Percentiles rank a stretch among this genome's conserved stretches.
Evolutionary conservation across 345 rosid genomes (phyloP).

Genomic region (Eucalyptus erythrocorys): DNA sequence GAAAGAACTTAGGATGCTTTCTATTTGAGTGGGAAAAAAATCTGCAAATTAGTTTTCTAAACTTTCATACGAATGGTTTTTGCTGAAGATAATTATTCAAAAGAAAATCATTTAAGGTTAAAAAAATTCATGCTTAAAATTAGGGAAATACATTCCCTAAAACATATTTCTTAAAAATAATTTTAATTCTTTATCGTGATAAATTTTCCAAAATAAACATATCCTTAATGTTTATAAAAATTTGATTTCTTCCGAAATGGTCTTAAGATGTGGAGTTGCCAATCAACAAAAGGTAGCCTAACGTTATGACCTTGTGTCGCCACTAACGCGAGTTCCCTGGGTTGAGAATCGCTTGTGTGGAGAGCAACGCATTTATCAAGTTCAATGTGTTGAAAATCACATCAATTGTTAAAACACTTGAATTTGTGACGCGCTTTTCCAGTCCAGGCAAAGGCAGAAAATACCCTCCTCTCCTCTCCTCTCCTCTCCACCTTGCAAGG

Average conservation of each 20-base stretch:
- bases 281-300: background rate
- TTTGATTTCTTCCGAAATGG: background rate
- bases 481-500: background rate
- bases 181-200: accelerated
- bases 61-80: background rate
- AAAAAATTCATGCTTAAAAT: background rate
- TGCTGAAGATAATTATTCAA: background rate
- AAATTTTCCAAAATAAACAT: background rate
- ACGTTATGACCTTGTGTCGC: background rate
- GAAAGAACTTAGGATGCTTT: background rate
- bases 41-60: background rate
- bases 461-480: background rate
- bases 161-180: background rate
- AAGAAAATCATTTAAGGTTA: accelerated
- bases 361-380: too few species aligned
- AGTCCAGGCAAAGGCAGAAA: background rate
- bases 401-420: background rate
- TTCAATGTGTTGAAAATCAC: too few species aligned
- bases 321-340: background rate
- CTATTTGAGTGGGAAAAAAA: background rate
- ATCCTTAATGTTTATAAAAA: background rate
- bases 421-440: background rate
- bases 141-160: background rate
- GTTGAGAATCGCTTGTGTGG: background rate
- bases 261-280: background rate